Conservation (phyloP, 2,329 filamentous ascomycete genomes). For the Sclerotinia minor region DNA sequence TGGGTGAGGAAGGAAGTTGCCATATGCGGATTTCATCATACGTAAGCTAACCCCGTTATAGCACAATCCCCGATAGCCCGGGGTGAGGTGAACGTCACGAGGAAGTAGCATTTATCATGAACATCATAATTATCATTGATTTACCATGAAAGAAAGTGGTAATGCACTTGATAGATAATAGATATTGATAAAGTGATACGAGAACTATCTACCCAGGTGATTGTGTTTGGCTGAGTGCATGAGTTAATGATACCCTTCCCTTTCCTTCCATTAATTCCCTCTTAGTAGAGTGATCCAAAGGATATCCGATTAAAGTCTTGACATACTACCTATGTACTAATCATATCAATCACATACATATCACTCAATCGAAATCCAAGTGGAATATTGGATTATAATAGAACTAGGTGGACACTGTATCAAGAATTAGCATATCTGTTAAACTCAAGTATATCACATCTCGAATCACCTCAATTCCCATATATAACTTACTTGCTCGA, state of each 20-base stretch:
- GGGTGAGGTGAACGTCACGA: conserved; percentile 7
- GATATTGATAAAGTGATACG: too few species aligned
- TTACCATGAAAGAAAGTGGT: neutral
- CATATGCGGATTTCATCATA: conserved; percentile 22
- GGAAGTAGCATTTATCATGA: neutral
- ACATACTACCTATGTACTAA: neutral
- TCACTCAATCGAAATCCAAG: neutral
- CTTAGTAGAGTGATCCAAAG: neutral
- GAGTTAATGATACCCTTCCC: neutral
- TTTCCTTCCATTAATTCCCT: too few species aligned
- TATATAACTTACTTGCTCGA: neutral
- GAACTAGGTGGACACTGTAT: neutral
- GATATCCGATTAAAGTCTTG: neutral
- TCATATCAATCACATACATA: neutral
- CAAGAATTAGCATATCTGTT: neutral
- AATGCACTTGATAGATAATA: neutral
- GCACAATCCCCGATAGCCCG: conserved; percentile 17
- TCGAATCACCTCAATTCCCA: neutral
- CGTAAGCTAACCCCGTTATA: conserved; percentile 10
- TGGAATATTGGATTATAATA: neutral
- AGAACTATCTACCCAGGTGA: neutral
- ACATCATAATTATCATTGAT: neutral
- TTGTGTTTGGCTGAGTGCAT: too few species aligned
- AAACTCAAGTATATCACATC: neutral
- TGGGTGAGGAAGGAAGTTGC: neutral